phyloP scores from a whole-genome alignment of 2,329 filamentous ascomycete species.

The Massarina eburnea region DNA sequence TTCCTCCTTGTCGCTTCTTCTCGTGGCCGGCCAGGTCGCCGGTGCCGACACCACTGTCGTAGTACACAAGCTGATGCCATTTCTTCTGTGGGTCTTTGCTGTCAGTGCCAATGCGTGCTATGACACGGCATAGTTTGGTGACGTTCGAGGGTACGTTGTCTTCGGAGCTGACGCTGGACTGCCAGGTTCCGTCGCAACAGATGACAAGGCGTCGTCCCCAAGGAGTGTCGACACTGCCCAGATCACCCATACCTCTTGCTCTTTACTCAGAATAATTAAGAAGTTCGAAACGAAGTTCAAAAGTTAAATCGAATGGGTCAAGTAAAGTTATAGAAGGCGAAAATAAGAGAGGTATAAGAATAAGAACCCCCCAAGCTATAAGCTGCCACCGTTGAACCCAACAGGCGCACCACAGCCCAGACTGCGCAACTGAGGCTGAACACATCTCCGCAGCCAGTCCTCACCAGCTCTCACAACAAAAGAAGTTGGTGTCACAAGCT shows the following conservation, averaged over 20 bases:
- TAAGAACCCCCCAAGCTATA: background rate
- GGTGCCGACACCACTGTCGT: conserved; percentile 39
- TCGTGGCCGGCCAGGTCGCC: conserved; percentile 32
- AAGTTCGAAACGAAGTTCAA: background rate
- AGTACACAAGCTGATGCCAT: conserved; percentile 41
- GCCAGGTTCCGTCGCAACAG: conserved; percentile 43
- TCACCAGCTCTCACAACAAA: background rate
- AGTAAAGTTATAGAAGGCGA: background rate
- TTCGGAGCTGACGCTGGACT: conserved; percentile 31
- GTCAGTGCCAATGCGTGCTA: conserved; percentile 32
- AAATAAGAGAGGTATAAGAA: conserved; percentile 1
- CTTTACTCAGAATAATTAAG: background rate
- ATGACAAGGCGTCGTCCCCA: conserved; percentile 39
- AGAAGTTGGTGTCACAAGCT: background rate
- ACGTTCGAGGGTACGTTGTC: conserved; percentile 41
- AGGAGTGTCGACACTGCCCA: conserved; percentile 21
- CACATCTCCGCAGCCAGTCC: background rate
- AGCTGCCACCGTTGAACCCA: background rate
- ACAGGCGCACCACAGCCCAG: too few relatives aligned
- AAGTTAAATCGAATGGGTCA: too few relatives aligned
- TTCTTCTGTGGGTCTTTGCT: conserved; percentile 23
- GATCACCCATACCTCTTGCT: background rate
- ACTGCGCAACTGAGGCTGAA: background rate
- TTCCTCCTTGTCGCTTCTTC: conserved; percentile 40
- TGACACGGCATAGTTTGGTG: conserved; percentile 37